Evolutionary conservation across 257 asterid species (phyloP).

Genomic region (Przewalskia tangutica): DNA sequence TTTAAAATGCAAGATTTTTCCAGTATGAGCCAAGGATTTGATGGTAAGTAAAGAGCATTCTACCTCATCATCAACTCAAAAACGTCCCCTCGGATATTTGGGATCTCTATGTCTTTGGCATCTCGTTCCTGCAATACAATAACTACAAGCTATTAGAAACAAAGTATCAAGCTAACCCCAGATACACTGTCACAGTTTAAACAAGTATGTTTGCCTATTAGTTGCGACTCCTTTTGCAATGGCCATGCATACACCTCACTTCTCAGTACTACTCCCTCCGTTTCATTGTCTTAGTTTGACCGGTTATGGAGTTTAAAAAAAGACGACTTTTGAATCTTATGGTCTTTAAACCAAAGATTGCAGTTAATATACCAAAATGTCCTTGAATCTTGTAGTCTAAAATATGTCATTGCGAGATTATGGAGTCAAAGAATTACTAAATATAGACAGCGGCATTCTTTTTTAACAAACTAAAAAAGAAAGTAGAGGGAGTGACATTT

Average conservation of each 20-base stretch:
- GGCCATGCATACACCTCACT: background rate
- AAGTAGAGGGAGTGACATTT: background rate
- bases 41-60: background rate
- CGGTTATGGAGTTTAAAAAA: background rate
- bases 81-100: conserved; percentile 91
- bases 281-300: background rate
- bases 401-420: background rate
- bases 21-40: background rate
- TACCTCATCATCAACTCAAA: conserved; percentile 99
- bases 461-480: background rate
- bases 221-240: background rate
- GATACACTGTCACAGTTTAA: background rate
- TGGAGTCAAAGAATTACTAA: background rate
- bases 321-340: background rate
- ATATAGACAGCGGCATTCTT: background rate
- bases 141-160: background rate
- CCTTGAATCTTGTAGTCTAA: background rate
- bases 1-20: background rate
- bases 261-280: background rate
- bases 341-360: background rate
- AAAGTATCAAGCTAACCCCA: background rate
- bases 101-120: conserved; percentile 94
- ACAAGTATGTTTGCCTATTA: background rate
- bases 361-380: background rate
- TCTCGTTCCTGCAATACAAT: conserved; percentile 75